Conservation (phyloP, 2,329 filamentous ascomycete genomes). For the Capronia americana region DNA sequence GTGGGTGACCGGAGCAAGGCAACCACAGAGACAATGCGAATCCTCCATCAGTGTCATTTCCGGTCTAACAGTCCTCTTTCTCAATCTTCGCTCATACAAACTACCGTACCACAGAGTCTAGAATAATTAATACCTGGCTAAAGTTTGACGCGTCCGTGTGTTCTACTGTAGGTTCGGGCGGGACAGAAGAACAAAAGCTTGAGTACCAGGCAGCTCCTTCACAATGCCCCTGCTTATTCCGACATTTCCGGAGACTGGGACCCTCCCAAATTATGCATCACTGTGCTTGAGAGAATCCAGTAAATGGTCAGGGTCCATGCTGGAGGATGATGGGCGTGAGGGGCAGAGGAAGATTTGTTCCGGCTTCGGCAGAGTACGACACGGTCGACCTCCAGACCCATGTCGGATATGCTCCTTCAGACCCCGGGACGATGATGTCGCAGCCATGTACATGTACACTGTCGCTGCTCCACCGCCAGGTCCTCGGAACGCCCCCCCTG, state of each 20-base stretch:
- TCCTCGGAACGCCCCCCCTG: slow-evolving; percentile 15
- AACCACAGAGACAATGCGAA: not conserved
- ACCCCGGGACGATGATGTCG: not conserved
- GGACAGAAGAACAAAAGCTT: slow-evolving; percentile 12
- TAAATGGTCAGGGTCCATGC: not conserved
- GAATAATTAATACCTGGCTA: not conserved
- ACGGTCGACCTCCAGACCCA: not conserved
- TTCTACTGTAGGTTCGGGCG: not conserved
- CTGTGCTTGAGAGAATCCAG: not conserved
- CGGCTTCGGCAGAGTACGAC: not conserved
- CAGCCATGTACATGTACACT: no score
- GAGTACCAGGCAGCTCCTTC: not conserved
- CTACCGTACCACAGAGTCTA: not conserved
- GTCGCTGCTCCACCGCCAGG: not conserved
- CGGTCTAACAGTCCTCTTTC: not conserved
- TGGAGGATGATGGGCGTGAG: slow-evolving; percentile 5
- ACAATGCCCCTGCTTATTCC: slow-evolving; percentile 10
- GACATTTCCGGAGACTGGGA: not conserved
- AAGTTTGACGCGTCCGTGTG: not conserved
- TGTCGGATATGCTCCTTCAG: not conserved
- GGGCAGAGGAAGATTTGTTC: not conserved
- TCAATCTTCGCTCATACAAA: not conserved
- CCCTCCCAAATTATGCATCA: slow-evolving; percentile 4
- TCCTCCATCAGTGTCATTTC: not conserved
- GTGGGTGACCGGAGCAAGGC: not conserved